A percentile compares a stretch with the other conserved stretches of the same genome.
phyloP scores from a whole-genome alignment of 2,329 filamentous ascomycete species.

The Epichloe aotearoae region DNA sequence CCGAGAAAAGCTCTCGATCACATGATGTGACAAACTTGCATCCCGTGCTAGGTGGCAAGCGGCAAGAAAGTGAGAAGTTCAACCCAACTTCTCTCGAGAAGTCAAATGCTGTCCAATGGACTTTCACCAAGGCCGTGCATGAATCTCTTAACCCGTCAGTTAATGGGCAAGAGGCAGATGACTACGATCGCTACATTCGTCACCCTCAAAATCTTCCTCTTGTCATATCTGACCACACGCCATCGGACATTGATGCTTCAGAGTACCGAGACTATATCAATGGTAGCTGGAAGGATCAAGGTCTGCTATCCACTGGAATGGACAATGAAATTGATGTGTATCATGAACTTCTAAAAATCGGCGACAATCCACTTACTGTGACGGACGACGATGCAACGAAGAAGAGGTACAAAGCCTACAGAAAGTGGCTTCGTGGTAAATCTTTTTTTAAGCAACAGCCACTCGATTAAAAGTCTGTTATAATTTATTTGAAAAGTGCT shows the following conservation, averaged over 20 bases:
- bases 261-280: constrained; percentile 76
- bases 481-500: neutral
- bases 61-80: constrained; percentile 19
- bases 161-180: constrained; percentile 59
- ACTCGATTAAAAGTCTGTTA: constrained; percentile 30
- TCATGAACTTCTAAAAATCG: constrained; percentile 60
- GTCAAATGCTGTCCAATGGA: constrained; percentile 73
- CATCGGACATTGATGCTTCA: constrained; percentile 40
- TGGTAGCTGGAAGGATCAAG: constrained; percentile 50
- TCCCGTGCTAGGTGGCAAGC: neutral
- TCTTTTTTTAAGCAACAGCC: constrained; percentile 89
- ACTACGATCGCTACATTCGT: constrained; percentile 78
- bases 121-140: constrained; percentile 71
- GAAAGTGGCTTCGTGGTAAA: constrained; percentile 89
- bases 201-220: constrained; percentile 84
- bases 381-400: constrained; percentile 75
- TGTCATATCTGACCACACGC: constrained; percentile 56
- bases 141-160: constrained; percentile 81
- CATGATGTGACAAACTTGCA: neutral
- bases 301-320: constrained; percentile 37
- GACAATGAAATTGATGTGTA: constrained; percentile 44
- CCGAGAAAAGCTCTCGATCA: constrained; percentile 19
- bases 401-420: constrained; percentile 93
- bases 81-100: constrained; percentile 58
- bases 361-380: constrained; percentile 76